Conservation (phyloP, 2,329 filamentous ascomycete genomes). For the Stagonosporopsis tanaceti region DNA sequence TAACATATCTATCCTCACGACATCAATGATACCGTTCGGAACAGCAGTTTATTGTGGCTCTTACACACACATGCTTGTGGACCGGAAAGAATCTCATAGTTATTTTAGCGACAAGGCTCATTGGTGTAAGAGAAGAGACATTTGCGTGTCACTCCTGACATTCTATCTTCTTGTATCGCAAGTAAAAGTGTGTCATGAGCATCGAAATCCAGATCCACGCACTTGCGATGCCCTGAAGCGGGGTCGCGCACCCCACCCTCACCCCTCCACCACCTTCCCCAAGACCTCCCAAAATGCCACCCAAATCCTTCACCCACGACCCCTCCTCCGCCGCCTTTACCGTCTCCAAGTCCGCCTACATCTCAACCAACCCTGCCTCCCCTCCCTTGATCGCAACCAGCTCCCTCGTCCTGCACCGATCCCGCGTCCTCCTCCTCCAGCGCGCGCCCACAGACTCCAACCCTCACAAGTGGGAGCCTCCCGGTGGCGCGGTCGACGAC, state of each 20-base stretch:
- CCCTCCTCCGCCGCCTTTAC: slow-evolving; percentile 2
- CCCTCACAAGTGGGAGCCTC: slow-evolving; percentile 59
- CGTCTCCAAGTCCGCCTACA: slow-evolving; percentile 4
- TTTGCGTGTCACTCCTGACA: neutral
- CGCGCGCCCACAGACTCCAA: slow-evolving; percentile 56
- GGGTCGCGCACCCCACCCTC: neutral
- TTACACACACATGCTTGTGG: neutral
- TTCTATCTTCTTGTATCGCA: neutral
- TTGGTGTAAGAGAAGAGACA: no score
- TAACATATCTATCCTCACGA: slow-evolving; percentile 17
- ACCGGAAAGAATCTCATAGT: neutral
- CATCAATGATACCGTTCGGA: slow-evolving; percentile 8
- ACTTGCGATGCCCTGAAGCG: neutral
- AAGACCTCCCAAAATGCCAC: neutral
- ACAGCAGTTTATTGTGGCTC: neutral
- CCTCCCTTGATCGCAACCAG: slow-evolving; percentile 1
- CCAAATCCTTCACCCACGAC: neutral
- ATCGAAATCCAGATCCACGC: neutral
- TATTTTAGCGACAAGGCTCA: no score
- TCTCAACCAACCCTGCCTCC: neutral
- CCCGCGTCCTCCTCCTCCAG: slow-evolving; percentile 57
- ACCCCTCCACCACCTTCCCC: neutral
- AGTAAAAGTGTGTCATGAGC: neutral
- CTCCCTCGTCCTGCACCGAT: slow-evolving; percentile 7
- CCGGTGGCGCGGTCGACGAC: slow-evolving; percentile 59